Evolutionary conservation across 176 grass and related monocot species (phyloP).

Genomic region (Elymus sibiricus): DNA sequence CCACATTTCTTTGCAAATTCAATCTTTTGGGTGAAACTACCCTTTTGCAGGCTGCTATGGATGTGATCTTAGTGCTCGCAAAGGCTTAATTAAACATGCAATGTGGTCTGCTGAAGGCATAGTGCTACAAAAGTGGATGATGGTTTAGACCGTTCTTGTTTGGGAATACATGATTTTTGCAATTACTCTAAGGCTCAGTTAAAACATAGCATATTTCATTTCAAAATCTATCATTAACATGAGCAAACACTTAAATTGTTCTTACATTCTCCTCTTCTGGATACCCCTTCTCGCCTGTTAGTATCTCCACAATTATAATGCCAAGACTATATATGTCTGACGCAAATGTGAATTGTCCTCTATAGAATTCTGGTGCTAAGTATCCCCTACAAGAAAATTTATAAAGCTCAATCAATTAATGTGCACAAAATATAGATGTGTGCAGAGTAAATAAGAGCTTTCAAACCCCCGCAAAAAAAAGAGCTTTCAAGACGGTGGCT

Average conservation of each 20-base stretch:
- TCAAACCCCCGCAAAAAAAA: neutral
- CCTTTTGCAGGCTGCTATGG: too few species aligned
- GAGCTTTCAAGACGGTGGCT: neutral
- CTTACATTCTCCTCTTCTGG: neutral
- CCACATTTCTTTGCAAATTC: too few species aligned
- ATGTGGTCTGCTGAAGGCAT: too few species aligned
- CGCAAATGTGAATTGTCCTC: neutral
- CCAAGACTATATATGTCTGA: neutral
- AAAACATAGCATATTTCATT: neutral
- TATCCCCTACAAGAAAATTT: neutral
- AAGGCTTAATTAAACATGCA: too few species aligned
- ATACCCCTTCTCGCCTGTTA: neutral
- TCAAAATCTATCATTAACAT: neutral
- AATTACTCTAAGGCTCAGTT: neutral
- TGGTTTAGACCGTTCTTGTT: neutral
- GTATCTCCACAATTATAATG: neutral
- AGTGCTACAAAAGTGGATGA: neutral
- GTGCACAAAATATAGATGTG: neutral
- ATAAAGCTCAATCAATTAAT: neutral
- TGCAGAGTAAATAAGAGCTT: neutral
- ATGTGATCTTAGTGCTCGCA: too few species aligned
- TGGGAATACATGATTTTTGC: neutral
- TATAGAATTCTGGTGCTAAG: neutral
- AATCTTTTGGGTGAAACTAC: too few species aligned
- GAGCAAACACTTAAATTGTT: neutral